These are phyloP conservation scores for Suillus hirtellus DNA, from an alignment of 768 basidiomycete genomes.

Conservation along the genomic window DNA sequence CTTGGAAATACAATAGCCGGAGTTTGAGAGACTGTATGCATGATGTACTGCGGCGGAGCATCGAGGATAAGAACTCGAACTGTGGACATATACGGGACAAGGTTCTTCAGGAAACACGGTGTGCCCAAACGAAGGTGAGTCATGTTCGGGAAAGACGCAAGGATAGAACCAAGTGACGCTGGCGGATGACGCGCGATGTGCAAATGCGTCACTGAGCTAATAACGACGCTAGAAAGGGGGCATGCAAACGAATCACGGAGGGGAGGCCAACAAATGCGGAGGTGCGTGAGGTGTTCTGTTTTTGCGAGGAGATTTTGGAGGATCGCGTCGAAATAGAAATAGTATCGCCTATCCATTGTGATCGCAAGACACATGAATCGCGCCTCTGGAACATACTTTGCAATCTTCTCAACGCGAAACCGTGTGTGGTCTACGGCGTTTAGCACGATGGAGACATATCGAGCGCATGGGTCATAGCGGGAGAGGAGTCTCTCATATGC, in stretches of 20 bases:
- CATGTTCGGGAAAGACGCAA: constrained; percentile 11
- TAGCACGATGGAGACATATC: neutral
- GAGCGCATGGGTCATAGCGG: constrained; percentile 5
- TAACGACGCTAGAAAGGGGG: neutral
- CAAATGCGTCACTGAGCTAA: constrained; percentile 9
- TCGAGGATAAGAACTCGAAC: constrained; percentile 12
- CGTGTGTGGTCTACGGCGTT: constrained; percentile 4
- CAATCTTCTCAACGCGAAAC: neutral
- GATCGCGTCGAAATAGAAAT: constrained; percentile 6
- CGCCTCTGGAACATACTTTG: constrained; percentile 5
- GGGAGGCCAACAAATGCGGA: constrained; percentile 11
- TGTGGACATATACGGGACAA: constrained; percentile 8
- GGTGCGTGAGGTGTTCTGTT: constrained; percentile 6
- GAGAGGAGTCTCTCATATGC: constrained; percentile 2
- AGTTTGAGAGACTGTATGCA: constrained; percentile 2
- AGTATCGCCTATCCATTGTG: constrained; percentile 6
- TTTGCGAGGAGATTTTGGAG: constrained; percentile 8
- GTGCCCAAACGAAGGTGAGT: constrained; percentile 11
- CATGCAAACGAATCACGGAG: constrained; percentile 9
- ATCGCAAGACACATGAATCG: constrained; percentile 6
- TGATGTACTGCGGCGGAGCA: constrained; percentile 8
- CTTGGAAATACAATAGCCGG: constrained; percentile 4
- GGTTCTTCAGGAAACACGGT: constrained; percentile 13
- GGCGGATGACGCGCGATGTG: constrained; percentile 10
- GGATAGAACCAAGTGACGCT: constrained; percentile 10